These are phyloP conservation scores for Pythium scleroteichum DNA, from an alignment of 352 stramenopile species.

Conservation along the genomic window DNA sequence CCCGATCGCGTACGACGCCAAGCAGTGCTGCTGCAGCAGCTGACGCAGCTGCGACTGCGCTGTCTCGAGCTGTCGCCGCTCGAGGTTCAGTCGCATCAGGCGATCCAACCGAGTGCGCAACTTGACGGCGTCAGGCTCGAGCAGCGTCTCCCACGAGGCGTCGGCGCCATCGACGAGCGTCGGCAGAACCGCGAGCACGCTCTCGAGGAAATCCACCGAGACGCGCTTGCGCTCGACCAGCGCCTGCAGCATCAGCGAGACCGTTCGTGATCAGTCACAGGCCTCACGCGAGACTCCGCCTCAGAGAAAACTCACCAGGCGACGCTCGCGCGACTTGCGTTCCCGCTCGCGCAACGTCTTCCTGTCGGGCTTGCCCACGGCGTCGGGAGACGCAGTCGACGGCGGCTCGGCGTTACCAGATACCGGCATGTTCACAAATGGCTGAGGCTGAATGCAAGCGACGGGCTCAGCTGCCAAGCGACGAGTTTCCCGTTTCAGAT, in stretches of 20 bases:
- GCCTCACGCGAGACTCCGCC: not conserved
- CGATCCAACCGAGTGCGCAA: not conserved
- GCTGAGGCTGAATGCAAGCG: too few species aligned
- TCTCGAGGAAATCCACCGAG: not conserved
- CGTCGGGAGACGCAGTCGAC: not conserved
- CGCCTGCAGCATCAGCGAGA: not conserved
- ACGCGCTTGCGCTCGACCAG: not conserved
- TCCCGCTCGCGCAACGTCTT: slow-evolving; percentile 1
- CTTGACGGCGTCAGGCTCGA: not conserved
- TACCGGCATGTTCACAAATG: too few species aligned
- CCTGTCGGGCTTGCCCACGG: too few species aligned
- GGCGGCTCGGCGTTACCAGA: not conserved
- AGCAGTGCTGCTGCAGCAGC: not conserved
- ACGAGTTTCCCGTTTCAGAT: too few species aligned
- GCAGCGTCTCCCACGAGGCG: slow-evolving; percentile 4
- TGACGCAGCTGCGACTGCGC: not conserved
- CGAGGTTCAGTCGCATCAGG: not conserved
- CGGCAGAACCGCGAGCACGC: not conserved
- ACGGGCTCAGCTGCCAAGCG: too few species aligned
- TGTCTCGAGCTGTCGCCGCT: not conserved
- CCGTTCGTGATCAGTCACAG: not conserved
- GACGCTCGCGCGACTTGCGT: slow-evolving; percentile 1
- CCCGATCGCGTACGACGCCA: not conserved
- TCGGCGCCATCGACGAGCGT: not conserved
- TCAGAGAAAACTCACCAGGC: not conserved